Conservation (phyloP, 805 yeast species). For the Saitoella complicata region DNA sequence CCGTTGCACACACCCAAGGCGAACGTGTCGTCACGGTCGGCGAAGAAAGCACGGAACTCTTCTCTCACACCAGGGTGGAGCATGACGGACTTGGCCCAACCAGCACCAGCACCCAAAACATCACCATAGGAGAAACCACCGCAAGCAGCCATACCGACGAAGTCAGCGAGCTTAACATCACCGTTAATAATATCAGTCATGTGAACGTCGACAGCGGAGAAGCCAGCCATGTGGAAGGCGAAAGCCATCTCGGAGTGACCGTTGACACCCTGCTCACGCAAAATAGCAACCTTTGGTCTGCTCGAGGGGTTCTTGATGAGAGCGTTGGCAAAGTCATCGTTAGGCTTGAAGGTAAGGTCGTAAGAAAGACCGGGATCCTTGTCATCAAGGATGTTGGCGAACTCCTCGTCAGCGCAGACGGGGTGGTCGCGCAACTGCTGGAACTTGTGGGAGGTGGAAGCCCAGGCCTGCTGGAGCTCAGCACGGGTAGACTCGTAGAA, state of each 20-base stretch:
- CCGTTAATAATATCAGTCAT: slow-evolving; percentile 84
- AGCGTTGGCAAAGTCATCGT: slow-evolving; percentile 7
- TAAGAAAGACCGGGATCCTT: slow-evolving; percentile 79
- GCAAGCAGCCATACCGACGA: slow-evolving; percentile 92
- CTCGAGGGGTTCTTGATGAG: neutral
- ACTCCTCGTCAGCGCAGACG: slow-evolving; percentile 74
- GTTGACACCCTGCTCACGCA: slow-evolving; percentile 97
- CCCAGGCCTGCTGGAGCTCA: slow-evolving; percentile 66
- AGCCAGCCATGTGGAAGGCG: slow-evolving; percentile 89
- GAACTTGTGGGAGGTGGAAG: slow-evolving; percentile 72
- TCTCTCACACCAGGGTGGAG: slow-evolving; percentile 61
- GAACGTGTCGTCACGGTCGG: slow-evolving; percentile 76
- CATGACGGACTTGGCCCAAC: slow-evolving; percentile 95
- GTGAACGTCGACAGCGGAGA: slow-evolving; percentile 85
- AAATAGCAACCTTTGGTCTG: slow-evolving; percentile 81
- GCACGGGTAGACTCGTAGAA: slow-evolving; percentile 46
- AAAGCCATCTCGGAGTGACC: slow-evolving; percentile 98
- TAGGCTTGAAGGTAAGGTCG: slow-evolving; percentile 46
- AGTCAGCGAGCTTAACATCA: slow-evolving; percentile 51
- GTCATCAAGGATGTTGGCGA: slow-evolving; percentile 54
- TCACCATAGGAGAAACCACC: slow-evolving; percentile 99
- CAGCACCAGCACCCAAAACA: slow-evolving; percentile 95
- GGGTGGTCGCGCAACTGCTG: slow-evolving; percentile 94
- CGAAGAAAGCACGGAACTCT: slow-evolving; percentile 69
- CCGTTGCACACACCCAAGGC: slow-evolving; percentile 98